phyloP scores from a whole-genome alignment of 257 asterid genomes.

The Salvia rosmarinus region DNA sequence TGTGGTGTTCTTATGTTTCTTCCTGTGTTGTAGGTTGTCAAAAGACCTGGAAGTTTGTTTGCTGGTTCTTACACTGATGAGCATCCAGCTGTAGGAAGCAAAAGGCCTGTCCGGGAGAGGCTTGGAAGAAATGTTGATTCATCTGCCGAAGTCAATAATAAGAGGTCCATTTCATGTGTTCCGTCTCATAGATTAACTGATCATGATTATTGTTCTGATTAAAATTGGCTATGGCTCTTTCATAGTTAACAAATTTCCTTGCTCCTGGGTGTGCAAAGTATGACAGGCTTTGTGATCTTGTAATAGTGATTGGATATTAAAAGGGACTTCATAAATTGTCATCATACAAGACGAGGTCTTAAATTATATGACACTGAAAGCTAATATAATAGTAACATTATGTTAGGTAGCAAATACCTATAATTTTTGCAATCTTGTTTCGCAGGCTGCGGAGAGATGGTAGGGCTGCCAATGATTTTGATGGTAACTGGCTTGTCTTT shows the following conservation, averaged over 20 bases:
- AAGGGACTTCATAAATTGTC: slow-evolving; percentile 2
- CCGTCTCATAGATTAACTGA: neutral
- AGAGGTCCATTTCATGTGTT: slow-evolving; percentile 56
- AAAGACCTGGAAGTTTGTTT: slow-evolving; percentile 51
- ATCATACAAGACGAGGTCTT: slow-evolving; percentile 4
- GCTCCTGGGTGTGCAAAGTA: neutral
- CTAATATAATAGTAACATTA: neutral
- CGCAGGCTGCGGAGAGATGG: slow-evolving; percentile 71
- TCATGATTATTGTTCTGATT: neutral
- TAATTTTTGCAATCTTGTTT: slow-evolving; percentile 33
- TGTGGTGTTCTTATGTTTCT: slow-evolving; percentile 1
- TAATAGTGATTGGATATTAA: neutral
- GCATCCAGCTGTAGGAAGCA: slow-evolving; percentile 56
- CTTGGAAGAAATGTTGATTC: slow-evolving; percentile 69
- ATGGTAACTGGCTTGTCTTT: slow-evolving; percentile 53
- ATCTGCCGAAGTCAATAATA: slow-evolving; percentile 43
- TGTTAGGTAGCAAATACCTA: slow-evolving; percentile 9
- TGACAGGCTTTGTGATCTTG: neutral
- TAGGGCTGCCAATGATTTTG: slow-evolving; percentile 41
- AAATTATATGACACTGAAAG: neutral
- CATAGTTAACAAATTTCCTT: slow-evolving; percentile 1
- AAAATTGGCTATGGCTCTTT: slow-evolving; percentile 10
- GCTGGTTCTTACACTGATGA: slow-evolving; percentile 42
- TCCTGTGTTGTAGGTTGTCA: slow-evolving; percentile 66
- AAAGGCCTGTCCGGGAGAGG: slow-evolving; percentile 81